Conservation (phyloP, 139 green algal species). For the Picochlorum sp. region DNA sequence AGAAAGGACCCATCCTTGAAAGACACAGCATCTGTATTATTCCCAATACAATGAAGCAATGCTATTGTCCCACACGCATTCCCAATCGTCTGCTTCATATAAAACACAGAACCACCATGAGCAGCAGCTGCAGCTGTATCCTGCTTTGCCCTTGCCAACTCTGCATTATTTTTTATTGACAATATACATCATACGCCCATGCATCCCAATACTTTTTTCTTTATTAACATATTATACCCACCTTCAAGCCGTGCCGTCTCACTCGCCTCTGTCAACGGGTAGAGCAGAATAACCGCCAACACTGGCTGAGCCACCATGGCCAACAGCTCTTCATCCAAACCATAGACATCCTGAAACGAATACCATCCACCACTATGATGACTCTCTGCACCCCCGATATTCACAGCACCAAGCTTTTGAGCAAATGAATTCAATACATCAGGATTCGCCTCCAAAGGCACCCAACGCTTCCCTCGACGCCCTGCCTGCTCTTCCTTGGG, state of each 20-base stretch:
- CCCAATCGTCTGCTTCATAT: constrained; percentile 89
- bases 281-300: constrained; percentile 76
- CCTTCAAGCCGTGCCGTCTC: constrained; percentile 51
- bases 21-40: constrained; percentile 13
- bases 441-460: constrained; percentile 81
- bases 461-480: constrained; percentile 6
- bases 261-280: constrained; percentile 62
- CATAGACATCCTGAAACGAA: constrained; percentile 71
- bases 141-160: constrained; percentile 16
- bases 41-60: constrained; percentile 63
- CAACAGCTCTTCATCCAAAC: constrained; percentile 78
- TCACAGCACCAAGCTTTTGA: constrained; percentile 48
- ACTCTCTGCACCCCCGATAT: background rate
- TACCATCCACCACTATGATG: background rate
- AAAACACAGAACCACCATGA: constrained; percentile 50
- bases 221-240: constrained; percentile 12
- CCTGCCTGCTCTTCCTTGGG: background rate
- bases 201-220: background rate
- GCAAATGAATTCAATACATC: constrained; percentile 76
- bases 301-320: constrained; percentile 77
- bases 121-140: background rate
- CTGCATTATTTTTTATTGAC: background rate
- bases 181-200: too few species aligned
- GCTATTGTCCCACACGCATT: constrained; percentile 95
- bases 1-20: constrained; percentile 57